These are phyloP conservation scores for Pelagophyceae sp. DNA, from an alignment of 352 stramenopile genomes.

Conservation along the genomic window DNA sequence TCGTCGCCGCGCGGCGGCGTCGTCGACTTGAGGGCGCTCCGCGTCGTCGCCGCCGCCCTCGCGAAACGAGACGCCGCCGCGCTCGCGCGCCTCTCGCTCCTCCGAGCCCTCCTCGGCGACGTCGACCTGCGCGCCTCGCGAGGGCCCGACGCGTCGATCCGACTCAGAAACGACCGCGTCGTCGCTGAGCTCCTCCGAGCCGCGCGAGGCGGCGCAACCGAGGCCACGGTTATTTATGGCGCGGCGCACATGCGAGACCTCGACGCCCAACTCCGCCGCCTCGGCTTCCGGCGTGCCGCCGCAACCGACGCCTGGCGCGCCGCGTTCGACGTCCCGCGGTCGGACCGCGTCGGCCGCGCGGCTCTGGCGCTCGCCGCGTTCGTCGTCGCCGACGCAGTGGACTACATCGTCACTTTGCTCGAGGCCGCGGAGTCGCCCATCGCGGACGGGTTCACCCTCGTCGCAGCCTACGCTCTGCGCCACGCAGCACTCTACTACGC, in stretches of 20 bases:
- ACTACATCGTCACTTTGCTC: slow-evolving; percentile 3
- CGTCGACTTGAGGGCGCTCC: background rate
- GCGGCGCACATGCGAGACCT: slow-evolving; percentile 15
- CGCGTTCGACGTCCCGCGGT: background rate
- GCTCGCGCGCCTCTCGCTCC: background rate
- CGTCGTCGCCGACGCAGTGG: background rate
- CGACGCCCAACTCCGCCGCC: background rate
- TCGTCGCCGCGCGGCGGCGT: background rate
- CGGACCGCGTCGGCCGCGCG: background rate
- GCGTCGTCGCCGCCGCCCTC: background rate
- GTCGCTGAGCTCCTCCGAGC: background rate
- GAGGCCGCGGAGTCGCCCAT: background rate
- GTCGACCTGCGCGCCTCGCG: background rate
- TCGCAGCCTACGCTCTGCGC: background rate
- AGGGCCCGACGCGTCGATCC: background rate
- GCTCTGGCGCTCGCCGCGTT: background rate
- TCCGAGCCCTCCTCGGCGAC: background rate
- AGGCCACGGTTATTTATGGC: slow-evolving; percentile 6
- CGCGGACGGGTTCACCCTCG: background rate
- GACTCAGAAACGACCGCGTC: background rate
- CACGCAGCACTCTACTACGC: slow-evolving; percentile 19
- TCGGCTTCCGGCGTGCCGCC: background rate
- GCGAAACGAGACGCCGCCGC: background rate
- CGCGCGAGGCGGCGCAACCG: background rate
- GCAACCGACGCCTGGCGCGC: background rate